Conservation (phyloP, 2,329 filamentous ascomycete species). For the Aspergillus sp. region DNA sequence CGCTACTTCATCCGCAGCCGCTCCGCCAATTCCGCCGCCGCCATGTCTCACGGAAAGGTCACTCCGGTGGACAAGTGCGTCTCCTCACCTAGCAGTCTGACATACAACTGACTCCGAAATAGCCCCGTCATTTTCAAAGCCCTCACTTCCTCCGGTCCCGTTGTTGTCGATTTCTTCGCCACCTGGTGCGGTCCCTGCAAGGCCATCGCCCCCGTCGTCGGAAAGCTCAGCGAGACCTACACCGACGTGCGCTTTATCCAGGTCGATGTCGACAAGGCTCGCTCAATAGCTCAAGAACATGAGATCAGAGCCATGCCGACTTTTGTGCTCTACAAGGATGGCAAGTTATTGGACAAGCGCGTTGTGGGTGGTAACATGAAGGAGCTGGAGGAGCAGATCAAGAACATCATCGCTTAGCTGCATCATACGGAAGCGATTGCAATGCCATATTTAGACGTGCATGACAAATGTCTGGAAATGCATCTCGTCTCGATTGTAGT, state of each 20-base stretch:
- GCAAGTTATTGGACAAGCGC: slow-evolving; percentile 30
- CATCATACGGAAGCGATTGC: background rate
- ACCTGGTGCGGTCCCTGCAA: slow-evolving; percentile 61
- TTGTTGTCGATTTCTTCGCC: slow-evolving; percentile 55
- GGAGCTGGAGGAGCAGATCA: slow-evolving; percentile 29
- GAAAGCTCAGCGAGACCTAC: slow-evolving; percentile 53
- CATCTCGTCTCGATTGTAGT: too few relatives aligned
- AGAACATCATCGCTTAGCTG: slow-evolving; percentile 19
- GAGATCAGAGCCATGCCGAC: slow-evolving; percentile 51
- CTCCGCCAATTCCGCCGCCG: slow-evolving; percentile 17
- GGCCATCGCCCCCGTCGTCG: slow-evolving; percentile 53
- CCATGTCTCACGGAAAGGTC: slow-evolving; percentile 38
- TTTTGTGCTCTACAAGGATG: slow-evolving; percentile 43
- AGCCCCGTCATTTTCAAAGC: slow-evolving; percentile 62
- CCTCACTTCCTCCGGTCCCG: slow-evolving; percentile 50
- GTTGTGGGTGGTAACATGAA: slow-evolving; percentile 30
- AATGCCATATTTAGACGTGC: background rate
- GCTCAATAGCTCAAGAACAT: slow-evolving; percentile 51
- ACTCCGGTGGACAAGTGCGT: slow-evolving; percentile 37
- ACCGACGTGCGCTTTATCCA: slow-evolving; percentile 53
- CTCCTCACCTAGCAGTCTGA: background rate
- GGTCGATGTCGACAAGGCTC: slow-evolving; percentile 56
- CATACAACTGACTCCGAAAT: background rate
- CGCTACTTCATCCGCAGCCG: slow-evolving; percentile 17
- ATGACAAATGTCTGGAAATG: too few relatives aligned